Percentiles rank a stretch among this genome's conserved stretches.
Evolutionary conservation across 2,329 filamentous ascomycete genomes (phyloP).

Genomic region (Verruconis gallopava): DNA sequence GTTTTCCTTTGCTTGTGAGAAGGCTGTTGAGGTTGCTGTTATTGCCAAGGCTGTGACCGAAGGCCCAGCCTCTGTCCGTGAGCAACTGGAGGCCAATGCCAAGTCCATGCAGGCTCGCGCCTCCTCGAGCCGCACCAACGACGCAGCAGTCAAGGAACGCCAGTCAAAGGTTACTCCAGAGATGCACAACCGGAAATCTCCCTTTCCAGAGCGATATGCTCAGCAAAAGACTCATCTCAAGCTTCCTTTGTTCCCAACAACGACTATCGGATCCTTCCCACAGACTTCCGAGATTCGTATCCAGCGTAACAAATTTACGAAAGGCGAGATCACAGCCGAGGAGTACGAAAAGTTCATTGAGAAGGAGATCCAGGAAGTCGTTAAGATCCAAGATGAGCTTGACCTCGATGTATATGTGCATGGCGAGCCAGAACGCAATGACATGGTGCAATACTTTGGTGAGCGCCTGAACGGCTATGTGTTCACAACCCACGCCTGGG

Average conservation of each 20-base stretch:
- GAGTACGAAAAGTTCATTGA: slow-evolving; percentile 99
- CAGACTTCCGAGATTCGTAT: slow-evolving; percentile 98
- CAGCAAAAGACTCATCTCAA: slow-evolving; percentile 87
- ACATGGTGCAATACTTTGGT: slow-evolving; percentile 99
- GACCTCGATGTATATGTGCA: slow-evolving; percentile 94
- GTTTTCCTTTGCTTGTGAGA: slow-evolving; percentile 98
- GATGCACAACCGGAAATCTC: slow-evolving; percentile 86
- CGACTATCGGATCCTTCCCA: slow-evolving; percentile 98
- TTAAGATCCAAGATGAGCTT: slow-evolving; percentile 97
- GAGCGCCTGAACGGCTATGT: slow-evolving; percentile 93
- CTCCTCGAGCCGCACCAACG: slow-evolving; percentile 88
- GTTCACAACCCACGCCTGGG: slow-evolving; percentile 99
- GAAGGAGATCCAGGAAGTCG: slow-evolving; percentile 90
- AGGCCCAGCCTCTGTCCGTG: slow-evolving; percentile 72
- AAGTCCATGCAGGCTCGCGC: slow-evolving; percentile 86
- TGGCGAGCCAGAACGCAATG: slow-evolving; percentile 98
- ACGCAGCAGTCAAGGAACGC: slow-evolving; percentile 93
- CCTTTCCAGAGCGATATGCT: slow-evolving; percentile 72
- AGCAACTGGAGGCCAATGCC: slow-evolving; percentile 91
- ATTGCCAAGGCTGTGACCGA: slow-evolving; percentile 97
- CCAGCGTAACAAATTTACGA: slow-evolving; percentile 96
- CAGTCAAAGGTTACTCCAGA: slow-evolving; percentile 73
- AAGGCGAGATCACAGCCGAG: slow-evolving; percentile 83
- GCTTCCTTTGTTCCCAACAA: slow-evolving; percentile 94
- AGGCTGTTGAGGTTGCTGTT: slow-evolving; percentile 76